phyloP scores from a whole-genome alignment of 441 rosid genomes.

The Jatropha multifida region DNA sequence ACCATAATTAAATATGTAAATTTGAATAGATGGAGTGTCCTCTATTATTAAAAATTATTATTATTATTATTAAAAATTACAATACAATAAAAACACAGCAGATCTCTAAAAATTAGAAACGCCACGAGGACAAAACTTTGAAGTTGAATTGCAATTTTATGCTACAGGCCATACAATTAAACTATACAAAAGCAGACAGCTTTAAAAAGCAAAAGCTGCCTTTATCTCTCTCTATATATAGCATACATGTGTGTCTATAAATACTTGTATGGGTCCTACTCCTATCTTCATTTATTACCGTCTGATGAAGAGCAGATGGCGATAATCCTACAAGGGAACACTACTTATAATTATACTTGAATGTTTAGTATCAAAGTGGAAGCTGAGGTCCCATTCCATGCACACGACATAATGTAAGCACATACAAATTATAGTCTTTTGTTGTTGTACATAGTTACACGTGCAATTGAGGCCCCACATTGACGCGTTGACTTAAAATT shows the following conservation, averaged over 20 bases:
- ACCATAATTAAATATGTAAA: no score
- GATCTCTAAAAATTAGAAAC: no score
- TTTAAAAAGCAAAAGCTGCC: conserved; percentile 59
- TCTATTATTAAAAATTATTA: no score
- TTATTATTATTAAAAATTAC: no score
- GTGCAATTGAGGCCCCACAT: conserved; percentile 35
- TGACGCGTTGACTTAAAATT: conserved; percentile 32
- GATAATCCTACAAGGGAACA: conserved; percentile 13
- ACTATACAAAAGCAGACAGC: conserved; percentile 46
- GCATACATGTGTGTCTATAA: neutral
- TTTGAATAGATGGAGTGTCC: no score
- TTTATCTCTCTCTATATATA: neutral
- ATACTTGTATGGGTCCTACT: neutral
- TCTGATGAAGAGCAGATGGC: conserved; percentile 20
- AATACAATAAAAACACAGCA: no score
- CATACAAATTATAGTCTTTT: conserved; percentile 24
- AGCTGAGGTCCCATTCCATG: conserved; percentile 15
- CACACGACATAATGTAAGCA: neutral
- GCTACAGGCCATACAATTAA: neutral
- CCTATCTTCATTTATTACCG: conserved; percentile 8
- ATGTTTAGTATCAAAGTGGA: neutral
- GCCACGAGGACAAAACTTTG: no score
- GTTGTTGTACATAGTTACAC: conserved; percentile 38
- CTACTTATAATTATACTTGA: neutral
- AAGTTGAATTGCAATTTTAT: no score